Evolutionary conservation across 2,329 filamentous ascomycete genomes (phyloP).

Genomic region (Fonsecaea pugnacius): DNA sequence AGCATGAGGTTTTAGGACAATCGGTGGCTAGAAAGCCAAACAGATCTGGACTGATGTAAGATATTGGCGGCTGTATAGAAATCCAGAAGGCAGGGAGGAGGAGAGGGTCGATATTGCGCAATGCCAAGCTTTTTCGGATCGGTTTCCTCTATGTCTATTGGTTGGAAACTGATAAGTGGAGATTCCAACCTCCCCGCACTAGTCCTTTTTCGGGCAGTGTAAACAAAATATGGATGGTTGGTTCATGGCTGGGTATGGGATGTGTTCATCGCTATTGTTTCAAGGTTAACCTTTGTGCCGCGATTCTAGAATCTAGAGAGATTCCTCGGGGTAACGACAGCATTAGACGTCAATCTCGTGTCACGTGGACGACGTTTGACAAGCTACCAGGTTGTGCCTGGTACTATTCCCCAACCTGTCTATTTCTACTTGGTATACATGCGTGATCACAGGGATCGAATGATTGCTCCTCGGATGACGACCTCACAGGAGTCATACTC

Average conservation of each 20-base stretch:
- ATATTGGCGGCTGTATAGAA: not conserved
- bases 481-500: too few species aligned
- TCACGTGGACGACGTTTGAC: not conserved
- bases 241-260: not conserved
- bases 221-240: conserved; percentile 11
- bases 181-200: not conserved
- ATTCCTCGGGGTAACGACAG: not conserved
- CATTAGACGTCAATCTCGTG: not conserved
- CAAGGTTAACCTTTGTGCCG: not conserved
- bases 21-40: conserved; percentile 13
- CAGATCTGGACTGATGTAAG: not conserved
- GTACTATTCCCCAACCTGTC: not conserved
- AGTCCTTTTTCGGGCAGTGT: not conserved
- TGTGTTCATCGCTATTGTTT: not conserved
- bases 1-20: conserved; percentile 3
- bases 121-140: not conserved
- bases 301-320: not conserved
- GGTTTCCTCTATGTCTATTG: not conserved
- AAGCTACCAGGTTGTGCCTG: not conserved
- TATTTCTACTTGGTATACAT: not conserved
- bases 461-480: not conserved
- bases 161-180: not conserved
- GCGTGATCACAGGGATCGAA: not conserved
- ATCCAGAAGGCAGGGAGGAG: conserved; percentile 1
- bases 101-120: not conserved